phyloP scores from a whole-genome alignment of 805 yeast genomes.

The Metschnikowia lachancei region DNA sequence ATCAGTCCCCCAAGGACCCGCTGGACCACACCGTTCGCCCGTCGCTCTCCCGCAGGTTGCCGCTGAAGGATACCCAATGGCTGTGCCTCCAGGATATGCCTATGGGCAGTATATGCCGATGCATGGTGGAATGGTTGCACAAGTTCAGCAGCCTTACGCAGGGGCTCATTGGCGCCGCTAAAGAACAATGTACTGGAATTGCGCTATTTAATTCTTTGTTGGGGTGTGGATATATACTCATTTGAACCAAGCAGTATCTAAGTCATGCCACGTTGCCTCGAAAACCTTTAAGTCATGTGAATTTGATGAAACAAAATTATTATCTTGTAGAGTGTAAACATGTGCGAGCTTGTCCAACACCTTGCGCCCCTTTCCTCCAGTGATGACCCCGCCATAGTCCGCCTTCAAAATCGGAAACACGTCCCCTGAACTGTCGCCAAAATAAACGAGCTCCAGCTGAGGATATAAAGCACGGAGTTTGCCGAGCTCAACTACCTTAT shows the following conservation, averaged over 20 bases:
- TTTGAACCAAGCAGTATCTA: constrained; percentile 5
- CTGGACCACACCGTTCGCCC: constrained; percentile 19
- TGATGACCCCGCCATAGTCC: constrained; percentile 47
- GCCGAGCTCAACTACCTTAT: constrained; percentile 38
- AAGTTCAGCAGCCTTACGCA: constrained; percentile 23
- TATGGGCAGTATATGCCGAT: constrained; percentile 39
- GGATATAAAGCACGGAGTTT: constrained; percentile 11
- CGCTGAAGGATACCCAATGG: constrained; percentile 19
- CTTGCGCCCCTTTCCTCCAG: constrained; percentile 24
- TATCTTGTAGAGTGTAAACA: not conserved
- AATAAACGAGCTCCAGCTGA: constrained; percentile 35
- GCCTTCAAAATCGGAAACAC: constrained; percentile 43
- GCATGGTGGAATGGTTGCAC: constrained; percentile 31
- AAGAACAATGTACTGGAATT: not conserved
- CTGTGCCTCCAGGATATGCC: constrained; percentile 35
- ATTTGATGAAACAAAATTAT: not conserved
- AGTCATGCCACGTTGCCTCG: constrained; percentile 12
- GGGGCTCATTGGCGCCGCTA: constrained; percentile 19
- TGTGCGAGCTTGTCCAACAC: constrained; percentile 3
- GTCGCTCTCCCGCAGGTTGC: constrained; percentile 14
- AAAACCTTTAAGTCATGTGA: constrained; percentile 2
- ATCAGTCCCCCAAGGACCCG: constrained; percentile 7
- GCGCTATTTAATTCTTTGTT: too few species aligned
- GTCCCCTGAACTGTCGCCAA: constrained; percentile 67
- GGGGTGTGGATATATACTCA: not conserved